Evolutionary conservation across 176 grass and related monocot species (phyloP), one percentile per base, ranked within the genome.

Genomic region (Juncus effusus): DNA sequence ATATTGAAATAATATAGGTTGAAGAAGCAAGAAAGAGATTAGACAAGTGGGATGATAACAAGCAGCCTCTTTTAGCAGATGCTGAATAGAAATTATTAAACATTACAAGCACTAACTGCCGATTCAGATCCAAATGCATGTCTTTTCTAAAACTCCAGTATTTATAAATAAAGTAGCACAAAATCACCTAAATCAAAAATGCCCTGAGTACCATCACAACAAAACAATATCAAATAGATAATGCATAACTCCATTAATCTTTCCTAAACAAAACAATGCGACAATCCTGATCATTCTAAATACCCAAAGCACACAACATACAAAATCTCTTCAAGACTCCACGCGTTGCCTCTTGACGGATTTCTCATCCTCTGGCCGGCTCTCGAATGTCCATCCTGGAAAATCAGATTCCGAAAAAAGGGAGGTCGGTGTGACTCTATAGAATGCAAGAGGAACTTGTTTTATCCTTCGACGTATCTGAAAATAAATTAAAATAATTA

Each of bases 391-490:
- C 94, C 88, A 97, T 74, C 88, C 88, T 54, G 94, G 85, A 74
- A 97, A 97, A 75, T 89, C 94, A 13, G 94, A 77, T 40, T 74
- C 78, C 47, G 71, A 76, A 57, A 89, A 93, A 60, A 97, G 72
- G 3, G 82, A 82, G 45, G 55, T 77, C 54, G 94, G 88, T 12
- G 85, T 86, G 69, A 63, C 75, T 80, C 73, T 88, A 75, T 89
- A 97, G 80, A 92, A 97, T 66, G 93, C 94, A 75, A 97, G 80
- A 16, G 93, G 88, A 47, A 92, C 85, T 73, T 93, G 94, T 78
- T 92, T 97, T 92, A 97, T 86, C 64, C 93, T 73, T 38, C 85
- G 73, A 36, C 88, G 67, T 19, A 80, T 80, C 88, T 97, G 77
- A 85, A 93, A 38, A 54, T 6, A 62, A 61, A 38, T 51, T 42